A percentile compares a stretch with the other conserved stretches of the same genome.
phyloP scores from a whole-genome alignment of 306 rosid species.

The Trifolium pratense region DNA sequence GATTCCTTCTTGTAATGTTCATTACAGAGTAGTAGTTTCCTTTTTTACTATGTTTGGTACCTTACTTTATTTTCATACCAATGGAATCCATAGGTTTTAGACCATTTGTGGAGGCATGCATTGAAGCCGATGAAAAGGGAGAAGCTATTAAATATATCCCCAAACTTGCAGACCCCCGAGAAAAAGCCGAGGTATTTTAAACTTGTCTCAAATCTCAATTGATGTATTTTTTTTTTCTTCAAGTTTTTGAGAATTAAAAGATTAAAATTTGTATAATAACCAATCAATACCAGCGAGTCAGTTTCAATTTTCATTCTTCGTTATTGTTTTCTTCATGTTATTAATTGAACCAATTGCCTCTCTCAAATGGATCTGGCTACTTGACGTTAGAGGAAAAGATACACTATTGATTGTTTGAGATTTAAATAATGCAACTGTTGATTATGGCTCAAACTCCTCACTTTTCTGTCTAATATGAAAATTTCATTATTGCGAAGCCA shows the following conservation, averaged over 20 bases:
- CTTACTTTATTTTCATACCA: conserved; percentile 13
- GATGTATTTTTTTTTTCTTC: neutral
- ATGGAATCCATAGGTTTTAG: conserved; percentile 64
- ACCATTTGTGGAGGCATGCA: conserved; percentile 97
- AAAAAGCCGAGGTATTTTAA: conserved; percentile 84
- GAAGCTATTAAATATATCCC: conserved; percentile 97
- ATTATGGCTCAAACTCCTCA: neutral
- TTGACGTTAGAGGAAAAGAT: neutral
- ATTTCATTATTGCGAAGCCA: neutral
- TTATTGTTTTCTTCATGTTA: conserved; percentile 28
- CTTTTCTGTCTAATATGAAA: neutral
- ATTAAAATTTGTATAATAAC: conserved; percentile 2
- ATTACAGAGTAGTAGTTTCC: conserved; percentile 15
- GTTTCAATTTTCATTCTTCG: conserved; percentile 19
- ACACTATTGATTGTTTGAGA: neutral
- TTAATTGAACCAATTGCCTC: conserved; percentile 24
- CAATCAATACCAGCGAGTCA: conserved; percentile 13
- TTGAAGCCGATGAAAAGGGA: conserved; percentile 91
- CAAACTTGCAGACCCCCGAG: conserved; percentile 90
- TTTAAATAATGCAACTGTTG: neutral
- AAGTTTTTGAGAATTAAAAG: conserved; percentile 10
- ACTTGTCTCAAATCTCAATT: conserved; percentile 17
- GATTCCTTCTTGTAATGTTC: conserved; percentile 14
- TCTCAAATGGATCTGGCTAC: neutral
- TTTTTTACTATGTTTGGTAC: conserved; percentile 34